These are phyloP conservation scores for Uronychia setigera DNA, from an alignment of 73 alveolate species.

Conservation along the genomic window DNA sequence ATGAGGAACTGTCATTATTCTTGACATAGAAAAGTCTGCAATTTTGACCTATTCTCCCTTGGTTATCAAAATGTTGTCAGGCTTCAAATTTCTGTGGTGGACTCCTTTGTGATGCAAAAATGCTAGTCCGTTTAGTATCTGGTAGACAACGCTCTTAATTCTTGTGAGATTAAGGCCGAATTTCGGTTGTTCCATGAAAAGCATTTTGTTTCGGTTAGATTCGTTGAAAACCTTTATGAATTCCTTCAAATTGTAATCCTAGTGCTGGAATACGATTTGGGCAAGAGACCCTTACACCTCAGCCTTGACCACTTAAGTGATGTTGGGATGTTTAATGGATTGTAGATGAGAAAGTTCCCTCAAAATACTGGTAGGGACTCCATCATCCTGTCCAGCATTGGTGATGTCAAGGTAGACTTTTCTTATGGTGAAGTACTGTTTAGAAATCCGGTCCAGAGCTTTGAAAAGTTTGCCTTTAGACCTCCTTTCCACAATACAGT, in stretches of 20 bases:
- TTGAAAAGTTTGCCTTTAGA: constrained; percentile 72
- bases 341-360: constrained; percentile 75
- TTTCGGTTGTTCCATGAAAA: constrained; percentile 12
- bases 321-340: constrained; percentile 31
- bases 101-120: constrained; percentile 80
- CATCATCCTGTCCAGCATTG: constrained; percentile 91
- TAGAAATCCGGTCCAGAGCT: constrained; percentile 48
- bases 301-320: constrained; percentile 46
- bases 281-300: constrained; percentile 37
- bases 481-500: constrained; percentile 66
- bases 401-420: constrained; percentile 70
- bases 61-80: constrained; percentile 91
- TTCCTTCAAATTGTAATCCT: constrained; percentile 57
- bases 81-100: constrained; percentile 96
- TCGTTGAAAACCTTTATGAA: constrained; percentile 11
- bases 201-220: constrained; percentile 6
- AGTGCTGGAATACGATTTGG: constrained; percentile 40
- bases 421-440: constrained; percentile 52
- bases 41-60: constrained; percentile 77
- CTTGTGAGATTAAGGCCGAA: background rate
- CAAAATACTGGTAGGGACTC: constrained; percentile 84
- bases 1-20: constrained; percentile 85
- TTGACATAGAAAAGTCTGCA: constrained; percentile 94
- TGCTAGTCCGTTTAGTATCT: constrained; percentile 67
- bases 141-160: constrained; percentile 28